Conservation (phyloP, 2,329 filamentous ascomycete species). For the Alternaria sp. region DNA sequence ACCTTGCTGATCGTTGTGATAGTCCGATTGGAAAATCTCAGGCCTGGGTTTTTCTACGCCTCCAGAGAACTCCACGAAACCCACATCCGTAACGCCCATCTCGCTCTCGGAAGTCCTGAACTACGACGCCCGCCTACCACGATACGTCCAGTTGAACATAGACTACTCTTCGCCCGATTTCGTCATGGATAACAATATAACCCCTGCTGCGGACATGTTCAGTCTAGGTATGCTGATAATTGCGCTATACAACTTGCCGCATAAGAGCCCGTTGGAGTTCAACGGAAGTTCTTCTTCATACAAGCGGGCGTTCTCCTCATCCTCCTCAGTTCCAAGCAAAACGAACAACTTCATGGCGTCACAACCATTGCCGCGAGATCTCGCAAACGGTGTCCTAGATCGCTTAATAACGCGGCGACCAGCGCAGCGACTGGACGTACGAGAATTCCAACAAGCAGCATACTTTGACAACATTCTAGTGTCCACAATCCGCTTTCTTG, state of each 20-base stretch:
- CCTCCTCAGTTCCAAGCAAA: constrained; percentile 78
- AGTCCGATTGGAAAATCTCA: constrained; percentile 98
- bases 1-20: constrained; percentile 40
- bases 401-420: constrained; percentile 86
- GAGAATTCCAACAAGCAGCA: constrained; percentile 91
- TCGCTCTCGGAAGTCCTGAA: constrained; percentile 85
- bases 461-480: constrained; percentile 98
- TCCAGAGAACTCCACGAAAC: constrained; percentile 75
- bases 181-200: constrained; percentile 87
- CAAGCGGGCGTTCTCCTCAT: constrained; percentile 81
- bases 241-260: constrained; percentile 93
- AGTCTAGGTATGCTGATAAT: constrained; percentile 88
- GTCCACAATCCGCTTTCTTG: constrained; percentile 93
- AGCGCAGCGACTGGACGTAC: constrained; percentile 84
- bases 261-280: constrained; percentile 83
- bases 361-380: constrained; percentile 78
- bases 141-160: constrained; percentile 84
- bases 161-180: constrained; percentile 97
- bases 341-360: constrained; percentile 87
- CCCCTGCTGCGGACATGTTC: constrained; percentile 88
- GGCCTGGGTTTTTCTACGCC: constrained; percentile 91
- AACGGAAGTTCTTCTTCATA: constrained; percentile 84
- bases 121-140: constrained; percentile 82
- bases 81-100: constrained; percentile 79
- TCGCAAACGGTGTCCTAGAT: constrained; percentile 78